Conservation (phyloP, 2,329 filamentous ascomycete species). For the Fusarium sp. region DNA sequence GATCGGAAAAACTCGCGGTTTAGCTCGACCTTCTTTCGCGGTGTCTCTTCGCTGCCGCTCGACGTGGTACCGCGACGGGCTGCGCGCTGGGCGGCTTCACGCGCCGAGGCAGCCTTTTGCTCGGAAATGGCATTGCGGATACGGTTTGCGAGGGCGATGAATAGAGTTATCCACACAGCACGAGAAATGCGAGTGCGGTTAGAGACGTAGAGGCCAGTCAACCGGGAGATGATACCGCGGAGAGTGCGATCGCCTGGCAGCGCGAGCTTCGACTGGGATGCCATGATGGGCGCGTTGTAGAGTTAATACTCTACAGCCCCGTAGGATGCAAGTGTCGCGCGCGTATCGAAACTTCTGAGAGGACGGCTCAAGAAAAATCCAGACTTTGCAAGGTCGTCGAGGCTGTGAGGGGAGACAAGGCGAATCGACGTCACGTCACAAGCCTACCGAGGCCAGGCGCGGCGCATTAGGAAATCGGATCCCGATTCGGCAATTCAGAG, state of each 20-base stretch:
- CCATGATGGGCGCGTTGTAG: slow-evolving; percentile 60
- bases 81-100: slow-evolving; percentile 66
- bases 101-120: slow-evolving; percentile 82
- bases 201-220: slow-evolving; percentile 76
- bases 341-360: background rate
- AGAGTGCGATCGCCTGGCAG: slow-evolving; percentile 68
- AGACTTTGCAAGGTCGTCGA: slow-evolving; percentile 7
- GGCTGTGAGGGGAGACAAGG: slow-evolving; percentile 4
- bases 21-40: slow-evolving; percentile 84
- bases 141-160: slow-evolving; percentile 82
- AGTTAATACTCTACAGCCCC: slow-evolving; percentile 6
- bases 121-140: slow-evolving; percentile 91
- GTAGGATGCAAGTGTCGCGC: background rate
- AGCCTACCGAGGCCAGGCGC: slow-evolving; percentile 18
- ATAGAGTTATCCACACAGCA: slow-evolving; percentile 81
- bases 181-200: slow-evolving; percentile 85
- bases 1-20: slow-evolving; percentile 83
- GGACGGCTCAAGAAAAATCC: background rate
- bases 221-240: slow-evolving; percentile 68
- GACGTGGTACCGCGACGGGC: slow-evolving; percentile 59
- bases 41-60: slow-evolving; percentile 49
- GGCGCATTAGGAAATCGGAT: slow-evolving; percentile 25
- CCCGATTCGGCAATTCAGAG: slow-evolving; percentile 8
- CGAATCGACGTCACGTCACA: slow-evolving; percentile 42
- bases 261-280: slow-evolving; percentile 75